A percentile compares a stretch with the other conserved stretches of the same genome.
phyloP scores from a whole-genome alignment of 2,329 filamentous ascomycete genomes.

The Fusarium buxicola region DNA sequence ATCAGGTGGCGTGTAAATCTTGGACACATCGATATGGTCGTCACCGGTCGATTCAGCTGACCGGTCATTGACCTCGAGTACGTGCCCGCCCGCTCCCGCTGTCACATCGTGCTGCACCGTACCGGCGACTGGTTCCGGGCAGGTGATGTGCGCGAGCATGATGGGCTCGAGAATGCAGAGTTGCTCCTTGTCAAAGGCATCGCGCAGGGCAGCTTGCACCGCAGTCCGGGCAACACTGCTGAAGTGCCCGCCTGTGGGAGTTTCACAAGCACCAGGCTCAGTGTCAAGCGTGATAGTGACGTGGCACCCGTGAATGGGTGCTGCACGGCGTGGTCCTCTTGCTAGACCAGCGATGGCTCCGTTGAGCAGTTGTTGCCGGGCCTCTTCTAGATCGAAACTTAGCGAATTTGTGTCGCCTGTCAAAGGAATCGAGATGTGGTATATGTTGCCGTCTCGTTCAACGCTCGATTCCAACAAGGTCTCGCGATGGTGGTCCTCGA shows the following conservation, averaged over 20 bases:
- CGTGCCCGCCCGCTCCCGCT: slow-evolving; percentile 76
- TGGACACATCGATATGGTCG: slow-evolving; percentile 72
- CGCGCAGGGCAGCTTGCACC: slow-evolving; percentile 75
- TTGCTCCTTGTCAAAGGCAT: slow-evolving; percentile 64
- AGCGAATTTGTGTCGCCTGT: slow-evolving; percentile 60
- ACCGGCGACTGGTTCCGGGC: slow-evolving; percentile 84
- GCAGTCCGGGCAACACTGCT: slow-evolving; percentile 71
- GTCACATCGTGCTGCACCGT: slow-evolving; percentile 85
- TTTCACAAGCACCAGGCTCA: slow-evolving; percentile 62
- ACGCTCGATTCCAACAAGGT: slow-evolving; percentile 56
- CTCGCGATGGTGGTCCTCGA: slow-evolving; percentile 57
- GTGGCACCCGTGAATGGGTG: slow-evolving; percentile 81
- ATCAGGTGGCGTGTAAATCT: slow-evolving; percentile 89
- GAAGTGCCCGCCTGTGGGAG: slow-evolving; percentile 75
- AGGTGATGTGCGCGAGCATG: slow-evolving; percentile 88
- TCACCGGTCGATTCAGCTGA: slow-evolving; percentile 54
- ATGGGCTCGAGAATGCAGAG: slow-evolving; percentile 89
- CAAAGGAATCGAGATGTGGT: slow-evolving; percentile 65
- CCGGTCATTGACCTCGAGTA: slow-evolving; percentile 75
- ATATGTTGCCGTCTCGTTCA: slow-evolving; percentile 78
- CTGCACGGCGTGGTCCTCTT: slow-evolving; percentile 82
- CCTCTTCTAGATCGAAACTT: slow-evolving; percentile 62
- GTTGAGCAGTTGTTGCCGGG: slow-evolving; percentile 74
- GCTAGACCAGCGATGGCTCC: slow-evolving; percentile 87
- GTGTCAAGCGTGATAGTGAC: slow-evolving; percentile 78